Conservation (phyloP, 78 protist genomes). For the Dictyostelium brefeldianum region DNA sequence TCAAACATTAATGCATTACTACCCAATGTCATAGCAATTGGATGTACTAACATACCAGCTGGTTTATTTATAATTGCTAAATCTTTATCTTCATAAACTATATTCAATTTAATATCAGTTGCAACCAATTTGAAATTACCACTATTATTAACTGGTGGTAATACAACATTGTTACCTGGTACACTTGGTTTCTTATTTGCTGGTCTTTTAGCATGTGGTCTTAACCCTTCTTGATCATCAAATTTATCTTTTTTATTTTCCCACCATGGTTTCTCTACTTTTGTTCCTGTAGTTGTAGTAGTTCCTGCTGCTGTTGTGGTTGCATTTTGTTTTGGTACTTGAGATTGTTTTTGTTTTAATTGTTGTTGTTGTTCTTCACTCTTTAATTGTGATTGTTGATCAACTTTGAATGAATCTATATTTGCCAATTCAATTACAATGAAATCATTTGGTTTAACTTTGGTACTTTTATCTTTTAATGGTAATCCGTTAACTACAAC, state of each 20-base stretch:
- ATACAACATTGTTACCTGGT: background rate
- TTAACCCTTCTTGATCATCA: background rate
- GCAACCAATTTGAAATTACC: constrained; percentile 14
- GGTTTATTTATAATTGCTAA: constrained; percentile 46
- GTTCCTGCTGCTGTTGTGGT: background rate
- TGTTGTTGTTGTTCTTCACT: constrained; percentile 6
- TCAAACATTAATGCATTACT: background rate
- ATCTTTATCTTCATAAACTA: constrained; percentile 44
- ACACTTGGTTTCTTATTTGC: background rate
- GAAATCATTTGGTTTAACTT: constrained; percentile 38
- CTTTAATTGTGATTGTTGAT: background rate
- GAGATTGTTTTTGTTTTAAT: background rate
- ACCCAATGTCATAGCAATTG: background rate
- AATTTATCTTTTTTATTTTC: background rate
- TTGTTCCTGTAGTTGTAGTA: too few relatives aligned
- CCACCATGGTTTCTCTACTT: background rate
- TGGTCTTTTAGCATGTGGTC: background rate
- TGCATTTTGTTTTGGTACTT: background rate
- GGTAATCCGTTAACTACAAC: constrained; percentile 21
- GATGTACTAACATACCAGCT: constrained; percentile 73
- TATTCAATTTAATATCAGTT: constrained; percentile 27
- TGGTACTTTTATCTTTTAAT: constrained; percentile 39
- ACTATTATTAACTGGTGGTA: background rate
- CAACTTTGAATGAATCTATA: constrained; percentile 24
- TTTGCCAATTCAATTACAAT: background rate